Evolutionary conservation across 108 stramenopile genomes (phyloP), one percentile per base, ranked within the genome.

Genomic region (Nitzschia sp.): DNA sequence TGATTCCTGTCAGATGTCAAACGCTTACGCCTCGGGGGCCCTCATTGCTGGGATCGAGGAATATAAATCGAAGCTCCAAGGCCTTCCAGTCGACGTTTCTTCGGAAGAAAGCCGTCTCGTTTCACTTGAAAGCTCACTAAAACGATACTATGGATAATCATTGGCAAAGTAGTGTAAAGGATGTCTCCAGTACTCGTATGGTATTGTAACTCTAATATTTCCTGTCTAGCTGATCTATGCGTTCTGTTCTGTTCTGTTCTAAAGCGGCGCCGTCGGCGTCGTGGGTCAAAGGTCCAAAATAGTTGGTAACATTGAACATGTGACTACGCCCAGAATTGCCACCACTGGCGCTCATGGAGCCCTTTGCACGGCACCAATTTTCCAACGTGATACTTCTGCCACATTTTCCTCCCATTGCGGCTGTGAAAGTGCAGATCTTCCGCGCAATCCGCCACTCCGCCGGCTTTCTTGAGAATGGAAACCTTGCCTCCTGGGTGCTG

Each of bases 401-500:
- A 88, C 45, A 84, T 44, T 50, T 72, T 65, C 29, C 63, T 76
- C 9, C 85, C 90, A 19, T 64, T 62, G 23, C 58, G 59, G 0
- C 86, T 84, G 66, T 94, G 93, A 61, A 92, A 91, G 0, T 58
- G 45, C 58, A 94, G 58, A 50, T 94, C 93, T 26, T 72, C 73
- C 1, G 82, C 77, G 52, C 90, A 92, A 65, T 94, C 90, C 0
- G 46, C 70, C 3, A 58, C 79, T 0, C 90, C 90, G 9, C 90
- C 93, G 0, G 78, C 45, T 48, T 82, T 84, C 30, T 70, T 76
- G 32, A 94, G 47, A n/a, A 94, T 81, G 21, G 71, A 72, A n/a
- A 64, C 63, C 44, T 63, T 67, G 3, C 93, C 93, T 1, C 90
- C 93, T 2, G 93, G 93, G 72, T 94, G 93, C 21, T 59, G 62